Conservation (phyloP, 306 rosid species). For the Delonix regia region DNA sequence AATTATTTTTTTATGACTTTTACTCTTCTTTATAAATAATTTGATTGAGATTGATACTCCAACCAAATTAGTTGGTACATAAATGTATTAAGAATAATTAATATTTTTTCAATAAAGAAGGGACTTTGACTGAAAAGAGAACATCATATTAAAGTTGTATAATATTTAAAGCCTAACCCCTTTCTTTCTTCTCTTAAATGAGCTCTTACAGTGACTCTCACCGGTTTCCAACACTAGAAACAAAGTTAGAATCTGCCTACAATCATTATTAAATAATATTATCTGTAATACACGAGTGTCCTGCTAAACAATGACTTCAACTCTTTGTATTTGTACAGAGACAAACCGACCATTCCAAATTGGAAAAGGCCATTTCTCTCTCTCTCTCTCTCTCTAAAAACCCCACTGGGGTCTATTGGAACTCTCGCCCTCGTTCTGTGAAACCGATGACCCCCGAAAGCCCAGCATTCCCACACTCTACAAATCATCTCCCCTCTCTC, state of each 20-base stretch:
- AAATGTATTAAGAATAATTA: too few species aligned
- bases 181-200: neutral
- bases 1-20: too few species aligned
- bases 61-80: too few species aligned
- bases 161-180: conserved; percentile 32
- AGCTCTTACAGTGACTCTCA: conserved; percentile 33
- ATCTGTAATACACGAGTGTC: conserved; percentile 63
- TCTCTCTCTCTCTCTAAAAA: conserved; percentile 46
- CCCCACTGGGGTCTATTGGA: conserved; percentile 83
- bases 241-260: conserved; percentile 33
- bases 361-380: conserved; percentile 39
- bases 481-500: conserved; percentile 61
- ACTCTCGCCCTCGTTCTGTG: conserved; percentile 80
- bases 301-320: conserved; percentile 33
- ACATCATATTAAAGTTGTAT: conserved; percentile 32
- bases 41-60: too few species aligned
- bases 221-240: conserved; percentile 57
- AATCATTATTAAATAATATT: conserved; percentile 47
- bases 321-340: conserved; percentile 48
- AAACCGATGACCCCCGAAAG: conserved; percentile 76
- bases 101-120: too few species aligned
- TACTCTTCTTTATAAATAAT: too few species aligned
- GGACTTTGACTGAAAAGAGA: conserved; percentile 60
- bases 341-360: conserved; percentile 78
- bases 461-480: conserved; percentile 95